Evolutionary conservation across 1,139 yeast species (phyloP).

Genomic region (Chernovozyma sophiae-reginae): DNA sequence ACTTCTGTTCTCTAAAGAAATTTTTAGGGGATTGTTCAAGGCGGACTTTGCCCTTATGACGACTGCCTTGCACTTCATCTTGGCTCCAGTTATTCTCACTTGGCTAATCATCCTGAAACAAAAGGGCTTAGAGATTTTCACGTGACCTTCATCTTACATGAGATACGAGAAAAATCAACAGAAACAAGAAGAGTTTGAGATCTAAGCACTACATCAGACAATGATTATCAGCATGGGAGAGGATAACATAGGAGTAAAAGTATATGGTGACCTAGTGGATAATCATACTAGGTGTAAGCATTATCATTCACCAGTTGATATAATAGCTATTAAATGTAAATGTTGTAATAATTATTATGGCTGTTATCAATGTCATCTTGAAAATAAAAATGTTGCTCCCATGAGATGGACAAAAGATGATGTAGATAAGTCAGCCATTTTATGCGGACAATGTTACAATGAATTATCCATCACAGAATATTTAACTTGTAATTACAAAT

Average conservation of each 20-base stretch:
- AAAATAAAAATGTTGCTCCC: conserved; percentile 14
- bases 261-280: conserved; percentile 24
- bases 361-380: conserved; percentile 38
- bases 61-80: no score
- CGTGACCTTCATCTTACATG: no score
- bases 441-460: conserved; percentile 35
- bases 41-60: no score
- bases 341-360: conserved; percentile 39
- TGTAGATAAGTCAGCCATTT: conserved; percentile 18
- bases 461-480: conserved; percentile 30
- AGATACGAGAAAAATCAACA: no score
- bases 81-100: not conserved
- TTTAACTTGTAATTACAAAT: conserved; percentile 11
- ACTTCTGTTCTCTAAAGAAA: no score
- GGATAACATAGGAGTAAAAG: not conserved
- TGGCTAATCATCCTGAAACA: no score
- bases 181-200: not conserved
- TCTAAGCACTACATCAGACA: not conserved
- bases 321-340: conserved; percentile 40
- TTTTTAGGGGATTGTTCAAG: no score
- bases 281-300: conserved; percentile 35
- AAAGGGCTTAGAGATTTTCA: no score
- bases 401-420: conserved; percentile 17
- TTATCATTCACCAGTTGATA: conserved; percentile 31
- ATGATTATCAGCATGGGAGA: no score